Evolutionary conservation across 2,329 filamentous ascomycete species (phyloP).

Genomic region (Metarhizium guizhouense): DNA sequence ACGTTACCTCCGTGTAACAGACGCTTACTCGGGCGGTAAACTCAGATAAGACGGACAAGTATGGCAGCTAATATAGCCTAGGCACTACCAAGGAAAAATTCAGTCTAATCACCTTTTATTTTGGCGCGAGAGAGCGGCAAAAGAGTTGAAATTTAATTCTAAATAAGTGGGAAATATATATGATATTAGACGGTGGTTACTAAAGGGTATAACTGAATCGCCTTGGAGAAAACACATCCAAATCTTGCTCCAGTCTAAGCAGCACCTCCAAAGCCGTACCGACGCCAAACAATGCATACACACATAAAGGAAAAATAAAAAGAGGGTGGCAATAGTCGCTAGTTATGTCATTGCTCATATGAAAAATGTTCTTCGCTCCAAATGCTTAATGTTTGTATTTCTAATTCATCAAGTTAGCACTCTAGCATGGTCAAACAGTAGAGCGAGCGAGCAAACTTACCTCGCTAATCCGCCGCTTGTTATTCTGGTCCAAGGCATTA

Average conservation of each 20-base stretch:
- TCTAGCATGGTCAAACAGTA: background rate
- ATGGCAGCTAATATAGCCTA: too few relatives aligned
- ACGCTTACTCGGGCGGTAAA: too few relatives aligned
- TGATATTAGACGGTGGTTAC: too few relatives aligned
- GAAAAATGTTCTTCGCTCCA: background rate
- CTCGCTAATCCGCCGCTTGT: constrained; percentile 75
- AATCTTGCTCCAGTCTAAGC: background rate
- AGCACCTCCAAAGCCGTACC: background rate
- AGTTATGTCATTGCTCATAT: background rate
- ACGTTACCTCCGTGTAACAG: too few relatives aligned
- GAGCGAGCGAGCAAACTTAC: constrained; percentile 47
- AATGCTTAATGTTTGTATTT: constrained; percentile 38
- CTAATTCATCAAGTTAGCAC: constrained; percentile 18
- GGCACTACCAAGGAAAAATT: too few relatives aligned
- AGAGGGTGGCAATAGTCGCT: background rate
- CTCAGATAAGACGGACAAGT: too few relatives aligned
- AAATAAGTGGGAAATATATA: too few relatives aligned
- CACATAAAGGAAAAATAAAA: background rate
- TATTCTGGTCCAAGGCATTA: constrained; percentile 79
- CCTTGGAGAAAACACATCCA: background rate
- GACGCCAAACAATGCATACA: constrained; percentile 4
- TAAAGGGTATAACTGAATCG: background rate
- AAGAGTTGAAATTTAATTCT: too few relatives aligned
- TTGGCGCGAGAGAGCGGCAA: too few relatives aligned
- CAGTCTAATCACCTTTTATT: too few relatives aligned